Percentiles rank a stretch among this genome's conserved stretches.
Conservation (phyloP, 371 early-diverging fungal species). For the Actinomortierella wolfii region DNA sequence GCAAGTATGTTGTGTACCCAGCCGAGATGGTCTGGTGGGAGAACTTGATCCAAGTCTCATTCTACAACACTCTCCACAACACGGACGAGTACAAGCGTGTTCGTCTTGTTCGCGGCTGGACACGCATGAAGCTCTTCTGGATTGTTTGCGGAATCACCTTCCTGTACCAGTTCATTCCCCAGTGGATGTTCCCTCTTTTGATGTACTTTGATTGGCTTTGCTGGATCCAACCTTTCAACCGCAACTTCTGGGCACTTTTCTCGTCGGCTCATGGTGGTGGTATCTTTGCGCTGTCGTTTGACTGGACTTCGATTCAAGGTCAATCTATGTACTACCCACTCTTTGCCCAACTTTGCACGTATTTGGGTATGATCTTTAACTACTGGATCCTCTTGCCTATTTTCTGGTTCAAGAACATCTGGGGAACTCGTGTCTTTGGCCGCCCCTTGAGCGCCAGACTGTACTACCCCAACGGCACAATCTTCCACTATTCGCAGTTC, state of each 20-base stretch:
- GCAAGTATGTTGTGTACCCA: slow-evolving; percentile 79
- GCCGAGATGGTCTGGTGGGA: slow-evolving; percentile 88
- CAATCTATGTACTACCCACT: slow-evolving; percentile 14
- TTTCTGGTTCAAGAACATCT: slow-evolving; percentile 64
- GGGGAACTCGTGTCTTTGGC: slow-evolving; percentile 55
- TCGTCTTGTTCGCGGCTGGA: slow-evolving; percentile 48
- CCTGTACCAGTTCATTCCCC: slow-evolving; percentile 51
- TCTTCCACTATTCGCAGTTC: slow-evolving; percentile 54
- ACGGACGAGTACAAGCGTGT: slow-evolving; percentile 40
- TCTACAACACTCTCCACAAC: slow-evolving; percentile 74
- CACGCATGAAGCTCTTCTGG: slow-evolving; percentile 48
- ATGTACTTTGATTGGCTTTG: slow-evolving; percentile 63
- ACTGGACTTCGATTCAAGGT: slow-evolving; percentile 30
- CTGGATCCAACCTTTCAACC: slow-evolving; percentile 53
- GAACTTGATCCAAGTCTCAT: slow-evolving; percentile 71
- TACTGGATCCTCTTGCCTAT: slow-evolving; percentile 73
- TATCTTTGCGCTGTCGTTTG: slow-evolving; percentile 19
- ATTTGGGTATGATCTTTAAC: slow-evolving; percentile 57
- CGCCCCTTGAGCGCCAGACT: slow-evolving; percentile 53
- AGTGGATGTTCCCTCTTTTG: slow-evolving; percentile 53
- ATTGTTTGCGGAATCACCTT: slow-evolving; percentile 61
- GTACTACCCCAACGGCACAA: slow-evolving; percentile 52
- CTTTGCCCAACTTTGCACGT: slow-evolving; percentile 15
- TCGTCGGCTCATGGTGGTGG: slow-evolving; percentile 32
- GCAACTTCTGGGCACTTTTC: slow-evolving; percentile 57